A percentile compares a stretch with the other conserved stretches of the same genome.
Conservation (phyloP, 2,329 filamentous ascomycete species). For the Nothophaeocryptopus gaeumannii region DNA sequence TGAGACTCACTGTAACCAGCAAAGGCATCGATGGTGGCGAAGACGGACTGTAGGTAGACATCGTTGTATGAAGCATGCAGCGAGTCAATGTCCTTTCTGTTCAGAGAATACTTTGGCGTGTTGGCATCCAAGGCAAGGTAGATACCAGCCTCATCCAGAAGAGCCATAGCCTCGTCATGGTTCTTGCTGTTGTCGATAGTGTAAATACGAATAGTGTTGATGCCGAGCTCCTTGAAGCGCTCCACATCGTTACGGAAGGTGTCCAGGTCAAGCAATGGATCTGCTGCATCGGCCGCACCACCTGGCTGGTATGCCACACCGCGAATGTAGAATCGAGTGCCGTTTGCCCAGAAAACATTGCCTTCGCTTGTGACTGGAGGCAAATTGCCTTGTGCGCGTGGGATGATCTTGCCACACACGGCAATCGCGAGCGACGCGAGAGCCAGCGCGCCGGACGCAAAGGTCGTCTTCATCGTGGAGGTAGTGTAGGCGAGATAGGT, state of each 20-base stretch:
- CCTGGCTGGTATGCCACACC: slow-evolving; percentile 56
- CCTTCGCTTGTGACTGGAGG: slow-evolving; percentile 27
- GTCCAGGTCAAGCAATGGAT: slow-evolving; percentile 70
- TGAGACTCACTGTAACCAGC: slow-evolving; percentile 58
- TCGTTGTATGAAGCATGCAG: slow-evolving; percentile 73
- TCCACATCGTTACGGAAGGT: slow-evolving; percentile 74
- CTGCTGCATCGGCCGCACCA: slow-evolving; percentile 60
- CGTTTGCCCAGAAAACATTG: slow-evolving; percentile 56
- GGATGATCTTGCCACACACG: slow-evolving; percentile 15
- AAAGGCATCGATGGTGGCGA: slow-evolving; percentile 84
- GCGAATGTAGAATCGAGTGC: slow-evolving; percentile 59
- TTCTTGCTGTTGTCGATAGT: slow-evolving; percentile 81
- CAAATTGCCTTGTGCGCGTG: slow-evolving; percentile 20
- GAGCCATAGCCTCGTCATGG: slow-evolving; percentile 81
- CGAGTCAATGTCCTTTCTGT: slow-evolving; percentile 62
- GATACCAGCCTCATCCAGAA: slow-evolving; percentile 77
- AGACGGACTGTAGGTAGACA: slow-evolving; percentile 79
- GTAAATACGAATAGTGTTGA: slow-evolving; percentile 91
- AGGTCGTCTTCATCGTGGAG: slow-evolving; percentile 19
- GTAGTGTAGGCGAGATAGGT: neutral
- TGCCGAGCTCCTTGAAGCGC: slow-evolving; percentile 76
- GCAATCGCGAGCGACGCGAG: slow-evolving; percentile 18
- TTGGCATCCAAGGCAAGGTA: slow-evolving; percentile 91
- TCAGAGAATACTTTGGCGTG: slow-evolving; percentile 81
- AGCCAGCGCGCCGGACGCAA: slow-evolving; percentile 19